Evolutionary conservation across 1,139 yeast species (phyloP).

Genomic region (Debaryomyces coudertii): DNA sequence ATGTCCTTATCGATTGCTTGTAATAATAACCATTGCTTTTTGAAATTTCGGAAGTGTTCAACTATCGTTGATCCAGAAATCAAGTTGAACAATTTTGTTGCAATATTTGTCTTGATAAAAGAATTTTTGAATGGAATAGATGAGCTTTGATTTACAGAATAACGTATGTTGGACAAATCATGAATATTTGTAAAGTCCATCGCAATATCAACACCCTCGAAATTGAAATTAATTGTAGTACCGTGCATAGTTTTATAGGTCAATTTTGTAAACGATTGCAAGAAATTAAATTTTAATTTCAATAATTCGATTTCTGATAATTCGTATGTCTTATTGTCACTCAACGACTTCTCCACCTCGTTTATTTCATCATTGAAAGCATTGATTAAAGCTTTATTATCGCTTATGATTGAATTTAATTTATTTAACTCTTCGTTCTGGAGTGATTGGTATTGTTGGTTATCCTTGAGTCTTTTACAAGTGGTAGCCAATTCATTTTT

Average conservation of each 20-base stretch:
- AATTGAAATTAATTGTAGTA: constrained; percentile 18
- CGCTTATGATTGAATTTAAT: constrained; percentile 18
- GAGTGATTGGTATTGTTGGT: constrained; percentile 12
- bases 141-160: constrained; percentile 9
- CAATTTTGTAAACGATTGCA: constrained; percentile 29
- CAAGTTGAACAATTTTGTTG: not conserved
- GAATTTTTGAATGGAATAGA: not conserved
- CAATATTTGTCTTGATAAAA: not conserved
- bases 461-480: constrained; percentile 15
- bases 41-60: constrained; percentile 22
- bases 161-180: constrained; percentile 6
- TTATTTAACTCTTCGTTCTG: constrained; percentile 16
- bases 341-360: constrained; percentile 20
- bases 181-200: constrained; percentile 18
- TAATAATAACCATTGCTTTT: constrained; percentile 24
- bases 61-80: constrained; percentile 8
- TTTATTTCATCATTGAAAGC: constrained; percentile 20
- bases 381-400: constrained; percentile 21
- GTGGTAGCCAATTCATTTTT: constrained; percentile 18
- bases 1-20: constrained; percentile 31
- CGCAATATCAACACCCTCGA: constrained; percentile 19
- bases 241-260: constrained; percentile 18
- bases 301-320: constrained; percentile 28
- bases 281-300: constrained; percentile 25
- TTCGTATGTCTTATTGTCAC: constrained; percentile 28